Evolutionary conservation across 345 rosid genomes (phyloP), one percentile per base, ranked within the genome.

Genomic region (Citrus australasica): DNA sequence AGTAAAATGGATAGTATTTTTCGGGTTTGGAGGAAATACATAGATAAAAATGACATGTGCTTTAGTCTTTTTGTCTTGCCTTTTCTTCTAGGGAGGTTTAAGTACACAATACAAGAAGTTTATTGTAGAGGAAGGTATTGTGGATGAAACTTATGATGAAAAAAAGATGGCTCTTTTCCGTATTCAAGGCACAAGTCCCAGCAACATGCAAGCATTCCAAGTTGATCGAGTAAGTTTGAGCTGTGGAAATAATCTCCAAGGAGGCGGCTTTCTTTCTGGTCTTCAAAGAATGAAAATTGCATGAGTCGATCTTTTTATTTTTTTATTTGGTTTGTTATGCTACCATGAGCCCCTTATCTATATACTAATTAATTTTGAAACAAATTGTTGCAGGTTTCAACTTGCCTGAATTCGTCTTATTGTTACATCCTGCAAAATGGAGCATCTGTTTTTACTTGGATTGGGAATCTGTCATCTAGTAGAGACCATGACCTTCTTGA

Each of bases 161-260:
- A 80, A 74, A 69, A 85, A 81, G 80, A 72, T 81, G 2, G 89
- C 94, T 42, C 91, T 94, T 67, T 92, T 91, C 79, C 93, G 91
- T 70, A 86, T 94, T 79, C 93, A 91, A 80, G 96, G 97, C 77
- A 89, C 86, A 68, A 81, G 84, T 79, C 84, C 89, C 40, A 80
- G 76, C 71, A 89, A 84, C 80, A 87, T 92, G 96, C 98, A 92
- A 86, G 98, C 96, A 35, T 85, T 92, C 82, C 97, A 94, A 87
- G 94, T 92, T 77, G 85, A 90, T 80, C 86, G 61, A 67, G 98
- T 90, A 87, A 83, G 89, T 86, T 81, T 40, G 67, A 60, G 42
- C 22, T 73, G 73, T 64, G 64, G 64, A 53, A 74, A 67, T 74
- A 58, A 59, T 67, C 61, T 37, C 25, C 79, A 13, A 55, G 33